Base-by-base conservation (phyloP, 1,284 basidiomycete species). In the Kwoniella shivajii region DNA sequence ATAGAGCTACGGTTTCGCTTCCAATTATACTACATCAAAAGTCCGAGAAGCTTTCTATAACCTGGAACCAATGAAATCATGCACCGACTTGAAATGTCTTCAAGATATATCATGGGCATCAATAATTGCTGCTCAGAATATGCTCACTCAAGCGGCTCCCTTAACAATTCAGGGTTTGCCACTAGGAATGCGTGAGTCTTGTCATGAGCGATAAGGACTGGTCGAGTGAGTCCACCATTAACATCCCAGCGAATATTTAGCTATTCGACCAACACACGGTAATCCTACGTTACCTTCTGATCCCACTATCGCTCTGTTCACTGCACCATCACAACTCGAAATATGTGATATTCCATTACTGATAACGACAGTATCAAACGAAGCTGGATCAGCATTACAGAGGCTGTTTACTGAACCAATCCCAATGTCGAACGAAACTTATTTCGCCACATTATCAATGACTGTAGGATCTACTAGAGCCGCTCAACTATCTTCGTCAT, bases 1-100 rank as follows among this genome's bases (percentile, higher is more conserved):
- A 13, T 57, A 90, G 88, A 82, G 87, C 71, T 91, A 84, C 64
- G 88, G 88, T 6, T 87, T 92, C 72, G 79, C 88, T 2, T 79
- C 83, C 3, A 63, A 80, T 0, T 64, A 71, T 3, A 84, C 84
- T 6, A 88, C 88, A 39, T 67, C 79, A 33, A 77, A 76, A 0
- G 73, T 92, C 27, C 84, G 85, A 54, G 71, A 72, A 39, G 74
- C 77, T 54, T 86, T 86, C 76, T 86, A 84, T 64, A 61, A 75
- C 24, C 65, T 79, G 3, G 72, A 78, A 3, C 79, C 85, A 59
- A 73, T 78, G 1, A 50, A 59, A 7, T 29, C 46, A 7, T 64
- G 62, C 37, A 26, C 50, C 4, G 51, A 55, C 31, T 20, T 73
- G 9, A 59, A 78, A 3, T 90, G 88, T 68, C 77, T 85, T 20